Base-by-base conservation (phyloP, 176 grass and related monocot genomes). In the Eleusine indica region DNA sequence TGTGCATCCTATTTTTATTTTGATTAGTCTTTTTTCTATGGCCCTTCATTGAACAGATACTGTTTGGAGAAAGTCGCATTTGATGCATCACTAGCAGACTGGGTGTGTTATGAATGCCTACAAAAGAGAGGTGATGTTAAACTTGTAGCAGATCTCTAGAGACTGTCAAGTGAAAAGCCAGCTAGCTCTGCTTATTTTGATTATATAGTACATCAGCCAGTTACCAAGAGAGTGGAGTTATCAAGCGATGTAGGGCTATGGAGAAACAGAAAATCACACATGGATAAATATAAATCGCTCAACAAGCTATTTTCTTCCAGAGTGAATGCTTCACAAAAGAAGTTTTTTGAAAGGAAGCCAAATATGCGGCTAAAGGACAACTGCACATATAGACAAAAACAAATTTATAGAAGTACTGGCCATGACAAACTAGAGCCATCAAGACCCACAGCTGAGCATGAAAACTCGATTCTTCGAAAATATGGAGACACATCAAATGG, bases 71-170 rank as follows among this genome's bases (percentile, higher is more conserved):
- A 84, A 30, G 51, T 85, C 68, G 35, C 80, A 54, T 88, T 43
- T 14, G 82, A 85, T 37, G 76, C 82, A 41, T 73, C 70, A 19
- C 52, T 18, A 68, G 8, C 71, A 37, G 42, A 75, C 38, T 89
- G 82, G 76, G 75, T 80, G 43, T 89, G 82, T 64, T 30, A 81
- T 80, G 63, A 89, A 64, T 89, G 87, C 35, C 52, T 70, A 6
- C 82, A 21, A 76, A 79, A 15, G 43, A 17, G 1, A 44, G 54
- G 17, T 25, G 53, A 70, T 68, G 60, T n/a, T 88, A 25, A 25
- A 68, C 19, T 68, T 30, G 71, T 0, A 6, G 35, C 60, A 72
- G 38, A 74, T 84, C 51, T 84, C 56, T 62, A 73, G 60, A 85
- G 42, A 69, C 80, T 52, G 41, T 28, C 62, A 74, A 18, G 46